phyloP scores from a whole-genome alignment of 2,329 filamentous ascomycete genomes.

The Aspergillus floridensis region DNA sequence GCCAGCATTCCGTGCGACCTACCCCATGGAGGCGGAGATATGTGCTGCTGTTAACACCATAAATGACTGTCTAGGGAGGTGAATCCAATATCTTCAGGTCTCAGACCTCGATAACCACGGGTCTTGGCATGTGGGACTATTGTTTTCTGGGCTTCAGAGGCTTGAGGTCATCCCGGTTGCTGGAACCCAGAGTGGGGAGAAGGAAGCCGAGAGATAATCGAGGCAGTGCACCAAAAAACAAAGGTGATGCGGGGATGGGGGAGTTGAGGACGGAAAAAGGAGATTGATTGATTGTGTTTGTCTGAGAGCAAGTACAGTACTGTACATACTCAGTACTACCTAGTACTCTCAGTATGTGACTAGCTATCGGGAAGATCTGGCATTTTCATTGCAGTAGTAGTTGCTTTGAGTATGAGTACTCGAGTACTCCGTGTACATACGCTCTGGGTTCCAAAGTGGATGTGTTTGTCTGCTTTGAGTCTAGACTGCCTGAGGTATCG shows the following conservation, averaged over 20 bases:
- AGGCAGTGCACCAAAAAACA: not conserved
- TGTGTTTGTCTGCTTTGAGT: not conserved
- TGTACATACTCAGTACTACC: no score
- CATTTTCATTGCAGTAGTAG: not conserved
- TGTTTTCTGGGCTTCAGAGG: constrained; percentile 10
- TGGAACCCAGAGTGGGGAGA: constrained; percentile 11
- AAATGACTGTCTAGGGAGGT: not conserved
- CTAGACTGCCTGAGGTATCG: not conserved
- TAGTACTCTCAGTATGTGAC: not conserved
- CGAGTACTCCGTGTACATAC: no score
- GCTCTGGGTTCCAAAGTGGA: no score
- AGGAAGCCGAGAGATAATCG: not conserved
- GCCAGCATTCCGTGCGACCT: not conserved
- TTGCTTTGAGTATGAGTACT: no score
- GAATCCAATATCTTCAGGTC: not conserved
- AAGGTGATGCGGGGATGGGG: not conserved
- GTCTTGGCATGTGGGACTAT: constrained; percentile 14
- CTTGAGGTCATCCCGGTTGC: constrained; percentile 15
- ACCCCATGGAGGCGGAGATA: not conserved
- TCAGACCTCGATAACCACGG: not conserved
- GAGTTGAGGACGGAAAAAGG: not conserved
- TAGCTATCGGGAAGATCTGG: not conserved
- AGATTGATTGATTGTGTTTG: not conserved
- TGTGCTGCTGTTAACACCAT: not conserved
- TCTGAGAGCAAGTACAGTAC: not conserved